Evolutionary conservation across 345 rosid genomes (phyloP).

Genomic region (Raphanus raphanistrum): DNA sequence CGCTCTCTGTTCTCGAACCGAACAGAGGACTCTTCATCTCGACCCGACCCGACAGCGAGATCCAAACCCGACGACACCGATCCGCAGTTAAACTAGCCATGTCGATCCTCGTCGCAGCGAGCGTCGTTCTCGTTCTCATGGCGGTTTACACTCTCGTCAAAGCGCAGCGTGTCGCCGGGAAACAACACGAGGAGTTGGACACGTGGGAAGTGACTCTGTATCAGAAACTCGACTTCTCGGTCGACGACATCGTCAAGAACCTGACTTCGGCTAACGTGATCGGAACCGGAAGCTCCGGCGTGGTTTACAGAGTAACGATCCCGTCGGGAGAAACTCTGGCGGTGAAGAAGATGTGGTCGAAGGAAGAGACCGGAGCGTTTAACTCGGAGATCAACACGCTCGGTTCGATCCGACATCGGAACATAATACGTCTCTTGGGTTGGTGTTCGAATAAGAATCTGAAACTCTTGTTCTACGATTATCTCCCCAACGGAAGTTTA

Average conservation of each 20-base stretch:
- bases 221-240: constrained; percentile 81
- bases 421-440: constrained; percentile 78
- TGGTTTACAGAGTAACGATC: constrained; percentile 71
- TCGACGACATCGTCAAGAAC: constrained; percentile 62
- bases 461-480: constrained; percentile 83
- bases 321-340: constrained; percentile 78
- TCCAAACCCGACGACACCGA: constrained; percentile 42
- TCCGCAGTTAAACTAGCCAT: constrained; percentile 58
- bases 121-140: constrained; percentile 60
- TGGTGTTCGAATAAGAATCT: constrained; percentile 75
- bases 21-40: constrained; percentile 66
- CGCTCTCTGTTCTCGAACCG: constrained; percentile 65
- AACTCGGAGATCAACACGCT: constrained; percentile 77
- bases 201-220: constrained; percentile 78
- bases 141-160: constrained; percentile 61
- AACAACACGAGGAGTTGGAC: constrained; percentile 44
- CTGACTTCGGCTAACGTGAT: constrained; percentile 81
- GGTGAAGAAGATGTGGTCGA: constrained; percentile 94
- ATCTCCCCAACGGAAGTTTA: constrained; percentile 92
- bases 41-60: constrained; percentile 42
- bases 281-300: constrained; percentile 97
- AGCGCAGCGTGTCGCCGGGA: constrained; percentile 39
- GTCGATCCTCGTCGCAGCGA: constrained; percentile 64
- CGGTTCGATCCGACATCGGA: constrained; percentile 81
- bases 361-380: constrained; percentile 80